phyloP scores from a whole-genome alignment of 129 eudicot genomes.

The Pittosporum tobira region DNA sequence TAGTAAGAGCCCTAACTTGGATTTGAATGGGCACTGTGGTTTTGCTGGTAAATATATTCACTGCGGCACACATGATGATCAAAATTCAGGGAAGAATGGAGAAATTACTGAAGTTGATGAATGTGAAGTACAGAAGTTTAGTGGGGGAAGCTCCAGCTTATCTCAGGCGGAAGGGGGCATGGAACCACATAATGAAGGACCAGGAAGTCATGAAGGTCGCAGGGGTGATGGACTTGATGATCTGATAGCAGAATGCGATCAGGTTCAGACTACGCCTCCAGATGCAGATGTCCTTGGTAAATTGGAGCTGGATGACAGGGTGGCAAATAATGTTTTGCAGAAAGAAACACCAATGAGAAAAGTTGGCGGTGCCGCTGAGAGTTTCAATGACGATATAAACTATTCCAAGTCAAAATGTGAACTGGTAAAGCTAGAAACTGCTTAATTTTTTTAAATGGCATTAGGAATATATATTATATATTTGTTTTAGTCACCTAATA shows the following conservation, averaged over 20 bases:
- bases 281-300: slow-evolving; percentile 30
- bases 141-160: slow-evolving; percentile 7
- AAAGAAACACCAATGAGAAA: slow-evolving; percentile 3
- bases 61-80: neutral
- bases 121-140: neutral
- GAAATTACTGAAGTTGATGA: neutral
- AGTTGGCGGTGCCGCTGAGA: slow-evolving; percentile 3
- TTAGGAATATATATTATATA: no score
- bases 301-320: slow-evolving; percentile 3
- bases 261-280: slow-evolving; percentile 65
- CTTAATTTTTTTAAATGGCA: no score
- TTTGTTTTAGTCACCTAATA: no score
- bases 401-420: slow-evolving; percentile 12
- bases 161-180: slow-evolving; percentile 8
- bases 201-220: slow-evolving; percentile 13
- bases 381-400: slow-evolving; percentile 8
- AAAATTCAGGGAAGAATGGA: slow-evolving; percentile 14
- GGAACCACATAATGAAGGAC: slow-evolving; percentile 11
- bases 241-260: slow-evolving; percentile 27
- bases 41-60: slow-evolving; percentile 8
- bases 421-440: slow-evolving; percentile 24
- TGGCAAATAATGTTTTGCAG: neutral
- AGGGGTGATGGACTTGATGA: slow-evolving; percentile 11
- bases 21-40: neutral
- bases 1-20: slow-evolving; percentile 6